phyloP scores from a whole-genome alignment of 306 rosid species.

The Cyclanthera cordifolia region DNA sequence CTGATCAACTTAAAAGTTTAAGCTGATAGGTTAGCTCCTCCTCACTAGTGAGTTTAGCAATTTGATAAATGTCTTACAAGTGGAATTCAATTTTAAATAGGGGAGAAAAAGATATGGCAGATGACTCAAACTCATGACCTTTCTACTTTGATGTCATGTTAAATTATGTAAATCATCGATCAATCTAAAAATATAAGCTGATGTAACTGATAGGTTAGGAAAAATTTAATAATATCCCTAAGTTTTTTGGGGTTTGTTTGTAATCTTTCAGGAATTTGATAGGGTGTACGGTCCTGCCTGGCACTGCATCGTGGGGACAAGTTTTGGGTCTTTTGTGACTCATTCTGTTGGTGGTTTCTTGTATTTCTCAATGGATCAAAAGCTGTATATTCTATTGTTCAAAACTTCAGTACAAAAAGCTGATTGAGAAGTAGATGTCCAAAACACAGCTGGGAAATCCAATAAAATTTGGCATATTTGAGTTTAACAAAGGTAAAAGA shows the following conservation, averaged over 20 bases:
- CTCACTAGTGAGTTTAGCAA: no score
- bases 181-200: no score
- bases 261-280: conserved; percentile 78
- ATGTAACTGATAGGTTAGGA: no score
- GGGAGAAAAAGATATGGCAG: no score
- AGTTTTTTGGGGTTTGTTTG: conserved; percentile 15
- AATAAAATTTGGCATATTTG: not conserved
- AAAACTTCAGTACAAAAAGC: conserved; percentile 56
- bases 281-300: conserved; percentile 93
- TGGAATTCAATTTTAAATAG: no score
- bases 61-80: no score
- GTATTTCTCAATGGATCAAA: conserved; percentile 87
- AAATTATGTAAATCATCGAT: no score
- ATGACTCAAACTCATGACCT: no score
- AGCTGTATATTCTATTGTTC: conserved; percentile 71
- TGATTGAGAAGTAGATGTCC: not conserved
- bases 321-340: conserved; percentile 95
- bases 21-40: no score
- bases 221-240: no score
- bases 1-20: no score
- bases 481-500: conserved; percentile 8
- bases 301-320: conserved; percentile 92
- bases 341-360: conserved; percentile 88
- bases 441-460: conserved; percentile 14
- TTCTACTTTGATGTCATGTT: no score